A percentile compares a stretch with the other conserved stretches of the same genome.
Evolutionary conservation across 108 stramenopile species (phyloP).

Genomic region (Cyclostephanos invisitatus): DNA sequence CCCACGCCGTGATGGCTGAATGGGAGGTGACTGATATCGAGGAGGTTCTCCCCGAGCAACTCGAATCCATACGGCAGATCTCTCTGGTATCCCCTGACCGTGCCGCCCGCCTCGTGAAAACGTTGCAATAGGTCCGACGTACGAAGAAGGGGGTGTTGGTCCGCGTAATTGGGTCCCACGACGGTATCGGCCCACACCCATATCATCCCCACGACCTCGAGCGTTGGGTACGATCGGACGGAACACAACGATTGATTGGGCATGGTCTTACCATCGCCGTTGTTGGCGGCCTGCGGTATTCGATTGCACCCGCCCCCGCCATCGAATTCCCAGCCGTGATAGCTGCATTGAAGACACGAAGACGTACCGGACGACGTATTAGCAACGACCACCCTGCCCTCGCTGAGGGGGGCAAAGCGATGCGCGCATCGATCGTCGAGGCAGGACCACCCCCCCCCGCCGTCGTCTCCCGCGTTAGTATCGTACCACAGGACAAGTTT

Average conservation of each 20-base stretch:
- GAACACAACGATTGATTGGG: background rate
- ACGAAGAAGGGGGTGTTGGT: background rate
- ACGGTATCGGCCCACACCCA: conserved; percentile 38
- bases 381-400: conserved; percentile 28
- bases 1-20: conserved; percentile 18
- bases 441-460: conserved; percentile 24
- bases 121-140: background rate
- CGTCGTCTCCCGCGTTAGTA: background rate
- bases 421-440: conserved; percentile 42
- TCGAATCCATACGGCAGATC: conserved; percentile 29
- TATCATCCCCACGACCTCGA: conserved; percentile 14
- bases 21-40: conserved; percentile 20
- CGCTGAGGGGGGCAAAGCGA: conserved; percentile 47
- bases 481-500: conserved; percentile 29
- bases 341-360: conserved; percentile 30
- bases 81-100: conserved; percentile 7
- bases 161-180: background rate
- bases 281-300: conserved; percentile 21
- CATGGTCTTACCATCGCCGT: background rate
- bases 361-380: background rate
- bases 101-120: background rate
- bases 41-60: conserved; percentile 25
- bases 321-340: conserved; percentile 48
- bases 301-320: conserved; percentile 19
- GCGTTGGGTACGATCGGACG: conserved; percentile 33